These are phyloP conservation scores for Trichoderma gracile DNA, from an alignment of 2,329 filamentous ascomycete species.

Conservation along the genomic window DNA sequence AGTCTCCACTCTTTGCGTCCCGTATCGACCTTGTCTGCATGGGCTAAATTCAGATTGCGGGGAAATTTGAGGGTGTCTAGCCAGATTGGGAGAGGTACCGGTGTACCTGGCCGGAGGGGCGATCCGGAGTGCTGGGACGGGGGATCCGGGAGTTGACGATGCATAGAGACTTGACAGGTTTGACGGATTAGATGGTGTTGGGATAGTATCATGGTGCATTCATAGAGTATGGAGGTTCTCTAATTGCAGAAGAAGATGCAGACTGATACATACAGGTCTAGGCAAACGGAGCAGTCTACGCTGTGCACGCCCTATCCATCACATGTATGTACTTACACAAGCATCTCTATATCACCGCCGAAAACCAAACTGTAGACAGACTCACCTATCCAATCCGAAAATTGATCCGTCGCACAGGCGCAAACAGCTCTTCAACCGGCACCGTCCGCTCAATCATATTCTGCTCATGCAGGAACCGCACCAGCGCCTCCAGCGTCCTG, in stretches of 20 bases:
- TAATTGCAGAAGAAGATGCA: too few species aligned
- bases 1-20: background rate
- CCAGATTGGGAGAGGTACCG: background rate
- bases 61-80: background rate
- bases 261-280: background rate
- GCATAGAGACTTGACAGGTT: background rate
- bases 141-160: background rate
- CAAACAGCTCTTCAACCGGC: slow-evolving; percentile 18
- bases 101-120: background rate
- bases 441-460: slow-evolving; percentile 20
- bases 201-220: background rate
- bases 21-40: background rate
- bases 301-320: background rate
- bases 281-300: background rate
- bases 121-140: slow-evolving; percentile 2
- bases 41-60: slow-evolving; percentile 10
- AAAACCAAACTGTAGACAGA: too few species aligned
- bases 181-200: background rate
- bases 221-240: background rate
- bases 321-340: background rate
- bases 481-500: slow-evolving; percentile 11
- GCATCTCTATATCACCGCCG: too few species aligned
- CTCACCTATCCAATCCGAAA: slow-evolving; percentile 17
- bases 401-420: slow-evolving; percentile 19
- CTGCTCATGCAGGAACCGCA: slow-evolving; percentile 18